Percentiles rank a stretch among this genome's conserved stretches.
phyloP scores from a whole-genome alignment of 2,329 filamentous ascomycete genomes.

The Lachnellula subtilissima region DNA sequence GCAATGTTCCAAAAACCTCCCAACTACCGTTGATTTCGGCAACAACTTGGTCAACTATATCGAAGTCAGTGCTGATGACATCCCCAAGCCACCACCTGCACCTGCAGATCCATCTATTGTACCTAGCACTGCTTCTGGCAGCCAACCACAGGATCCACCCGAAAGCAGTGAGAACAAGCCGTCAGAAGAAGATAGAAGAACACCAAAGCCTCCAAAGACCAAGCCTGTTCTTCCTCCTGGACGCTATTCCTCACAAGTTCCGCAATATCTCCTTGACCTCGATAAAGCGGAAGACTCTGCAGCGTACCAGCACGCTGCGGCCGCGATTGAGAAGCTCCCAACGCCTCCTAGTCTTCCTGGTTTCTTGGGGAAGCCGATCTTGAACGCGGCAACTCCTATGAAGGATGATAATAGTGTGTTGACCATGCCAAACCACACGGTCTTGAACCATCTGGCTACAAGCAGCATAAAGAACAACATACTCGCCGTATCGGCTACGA shows the following conservation, averaged over 20 bases:
- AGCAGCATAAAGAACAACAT: slow-evolving; percentile 98
- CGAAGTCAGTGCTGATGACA: slow-evolving; percentile 77
- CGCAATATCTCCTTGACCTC: slow-evolving; percentile 79
- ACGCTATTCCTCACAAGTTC: slow-evolving; percentile 69
- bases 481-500: slow-evolving; percentile 90
- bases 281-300: slow-evolving; percentile 78
- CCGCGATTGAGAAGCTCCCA: slow-evolving; percentile 73
- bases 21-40: slow-evolving; percentile 94
- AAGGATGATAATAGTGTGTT: slow-evolving; percentile 98
- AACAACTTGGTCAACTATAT: slow-evolving; percentile 99
- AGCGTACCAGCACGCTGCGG: slow-evolving; percentile 67
- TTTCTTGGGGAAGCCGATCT: slow-evolving; percentile 88
- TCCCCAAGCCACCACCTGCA: slow-evolving; percentile 37
- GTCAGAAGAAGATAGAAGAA: slow-evolving; percentile 33
- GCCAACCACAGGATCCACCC: slow-evolving; percentile 12
- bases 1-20: slow-evolving; percentile 79
- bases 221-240: slow-evolving; percentile 52
- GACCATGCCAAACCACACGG: slow-evolving; percentile 94
- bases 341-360: slow-evolving; percentile 81
- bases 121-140: slow-evolving; percentile 13
- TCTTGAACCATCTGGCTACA: slow-evolving; percentile 92
- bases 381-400: slow-evolving; percentile 86
- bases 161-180: slow-evolving; percentile 27
- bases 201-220: slow-evolving; percentile 40
- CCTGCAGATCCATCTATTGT: slow-evolving; percentile 26